phyloP scores from a whole-genome alignment of 352 stramenopile genomes.

The Phytophthora fragariae region DNA sequence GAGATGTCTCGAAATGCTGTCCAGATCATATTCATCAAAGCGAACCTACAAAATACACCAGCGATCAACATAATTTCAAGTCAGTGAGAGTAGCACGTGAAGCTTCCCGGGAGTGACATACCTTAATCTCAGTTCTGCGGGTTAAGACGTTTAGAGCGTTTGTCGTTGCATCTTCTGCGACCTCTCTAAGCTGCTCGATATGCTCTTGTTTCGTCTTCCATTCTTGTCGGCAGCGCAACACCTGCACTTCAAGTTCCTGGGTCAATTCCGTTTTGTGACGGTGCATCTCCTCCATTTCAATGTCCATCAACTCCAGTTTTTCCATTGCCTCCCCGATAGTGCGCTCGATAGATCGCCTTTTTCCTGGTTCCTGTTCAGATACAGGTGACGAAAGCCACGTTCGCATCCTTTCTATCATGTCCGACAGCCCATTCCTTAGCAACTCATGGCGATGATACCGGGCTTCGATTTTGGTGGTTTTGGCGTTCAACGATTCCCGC shows the following conservation, averaged over 20 bases:
- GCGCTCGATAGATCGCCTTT: conserved; percentile 17
- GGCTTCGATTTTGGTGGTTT: conserved; percentile 40
- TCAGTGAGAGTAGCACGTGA: not conserved
- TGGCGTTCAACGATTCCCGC: conserved; percentile 34
- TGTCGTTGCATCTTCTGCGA: conserved; percentile 33
- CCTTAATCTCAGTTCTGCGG: conserved; percentile 64
- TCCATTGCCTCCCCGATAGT: conserved; percentile 33
- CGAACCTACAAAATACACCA: conserved; percentile 29
- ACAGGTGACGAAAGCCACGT: conserved; percentile 35
- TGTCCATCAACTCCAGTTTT: conserved; percentile 44
- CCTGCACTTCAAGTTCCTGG: conserved; percentile 23
- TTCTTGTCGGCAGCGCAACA: conserved; percentile 42
- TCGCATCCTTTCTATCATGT: conserved; percentile 54
- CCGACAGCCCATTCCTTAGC: conserved; percentile 40
- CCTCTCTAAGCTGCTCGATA: conserved; percentile 51
- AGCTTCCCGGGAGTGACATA: conserved; percentile 15
- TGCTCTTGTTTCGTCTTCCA: conserved; percentile 46
- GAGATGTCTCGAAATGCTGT: conserved; percentile 41
- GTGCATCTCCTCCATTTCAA: conserved; percentile 41
- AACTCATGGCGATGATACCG: conserved; percentile 46
- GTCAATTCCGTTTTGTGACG: conserved; percentile 19
- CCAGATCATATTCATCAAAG: conserved; percentile 50
- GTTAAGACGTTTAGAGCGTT: conserved; percentile 62
- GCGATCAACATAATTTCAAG: not conserved
- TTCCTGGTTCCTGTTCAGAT: conserved; percentile 7